These are phyloP conservation scores for Erythrobasidium yunnanense DNA, from an alignment of 768 basidiomycete species.

Conservation along the genomic window DNA sequence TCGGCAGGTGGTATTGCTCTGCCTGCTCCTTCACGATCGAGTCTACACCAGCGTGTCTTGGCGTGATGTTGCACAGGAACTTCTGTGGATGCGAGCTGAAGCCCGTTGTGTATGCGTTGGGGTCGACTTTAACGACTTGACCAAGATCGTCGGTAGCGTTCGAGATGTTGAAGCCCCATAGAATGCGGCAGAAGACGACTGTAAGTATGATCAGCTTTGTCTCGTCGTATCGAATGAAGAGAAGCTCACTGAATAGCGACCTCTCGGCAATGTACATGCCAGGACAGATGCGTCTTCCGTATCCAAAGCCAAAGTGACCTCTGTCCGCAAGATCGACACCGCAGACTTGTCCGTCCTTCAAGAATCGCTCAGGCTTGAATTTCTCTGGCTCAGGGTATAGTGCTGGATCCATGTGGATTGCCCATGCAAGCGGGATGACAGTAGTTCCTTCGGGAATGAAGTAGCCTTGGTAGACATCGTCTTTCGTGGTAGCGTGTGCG, in stretches of 20 bases:
- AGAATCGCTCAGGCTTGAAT: slow-evolving; percentile 33
- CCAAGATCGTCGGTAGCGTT: slow-evolving; percentile 28
- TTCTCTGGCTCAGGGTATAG: slow-evolving; percentile 45
- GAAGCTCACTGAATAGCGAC: slow-evolving; percentile 9
- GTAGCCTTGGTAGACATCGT: slow-evolving; percentile 48
- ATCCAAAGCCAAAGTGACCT: slow-evolving; percentile 24
- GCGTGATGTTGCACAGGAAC: slow-evolving; percentile 18
- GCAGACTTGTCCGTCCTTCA: slow-evolving; percentile 5
- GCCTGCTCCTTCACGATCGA: not conserved
- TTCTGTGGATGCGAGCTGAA: slow-evolving; percentile 24
- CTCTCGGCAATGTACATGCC: slow-evolving; percentile 26
- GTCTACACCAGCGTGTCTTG: slow-evolving; percentile 1
- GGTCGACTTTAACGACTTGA: slow-evolving; percentile 29
- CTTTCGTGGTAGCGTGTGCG: slow-evolving; percentile 44
- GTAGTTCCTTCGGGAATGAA: slow-evolving; percentile 45
- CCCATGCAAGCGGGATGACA: slow-evolving; percentile 48
- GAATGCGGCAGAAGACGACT: slow-evolving; percentile 20
- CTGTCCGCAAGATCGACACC: slow-evolving; percentile 11
- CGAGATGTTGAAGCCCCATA: slow-evolving; percentile 27
- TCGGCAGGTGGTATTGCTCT: slow-evolving; percentile 19
- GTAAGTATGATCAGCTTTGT: not conserved
- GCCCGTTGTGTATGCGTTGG: slow-evolving; percentile 25
- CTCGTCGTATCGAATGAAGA: not conserved
- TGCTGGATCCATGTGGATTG: slow-evolving; percentile 53
- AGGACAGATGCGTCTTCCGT: slow-evolving; percentile 20